Base-by-base conservation (phyloP, 805 yeast genomes). In the Spathaspora hagerdaliae region DNA sequence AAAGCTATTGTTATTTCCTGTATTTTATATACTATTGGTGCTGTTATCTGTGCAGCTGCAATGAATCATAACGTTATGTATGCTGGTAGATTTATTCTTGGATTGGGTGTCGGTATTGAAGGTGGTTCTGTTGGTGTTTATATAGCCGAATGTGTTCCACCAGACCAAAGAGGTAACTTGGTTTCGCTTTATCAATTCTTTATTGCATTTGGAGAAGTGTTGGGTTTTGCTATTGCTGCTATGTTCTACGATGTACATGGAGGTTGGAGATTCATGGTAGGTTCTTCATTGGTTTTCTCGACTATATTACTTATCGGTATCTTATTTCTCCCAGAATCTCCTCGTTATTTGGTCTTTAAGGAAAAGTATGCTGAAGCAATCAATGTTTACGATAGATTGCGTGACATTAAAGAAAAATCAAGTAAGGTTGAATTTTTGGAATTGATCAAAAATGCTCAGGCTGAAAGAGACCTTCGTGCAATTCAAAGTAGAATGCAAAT, bases 231-330 rank as follows among this genome's bases (percentile, higher is more conserved):
- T 4, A 71, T 79, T 45, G 81, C 83, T 38, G 85, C 83, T 8
- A 79, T 81, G 14, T 82, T 82, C 61, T 78, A 72, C 48, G 71
- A 69, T 14, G 82, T 81, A 8, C 50, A 62, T 4, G 81, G 77
- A 31, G 84, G 82, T 24, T 82, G 87, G 87, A 69, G 87, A 56
- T 80, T 56, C 60, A 81, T 81, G 79, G 70, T 82, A 24, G 87
- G 87, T 14, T 78, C 84, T 1, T 79, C 86, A 3, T 63, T 82
- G 36, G 71, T 82, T 2, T 80, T 79, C 56, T 79, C 85, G 13
- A 73, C 83, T 1, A 50, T 73, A 14, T 63, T 81, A 55, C 64
- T 78, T 39, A 39, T 65, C 44, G 84, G 81, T 8, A 77, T 75
- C 57, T 81, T 83, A 59, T 54, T 60, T 39, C 65, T 74, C 42